These are phyloP conservation scores for Stagonosporopsis vannaccii DNA, from an alignment of 2,329 filamentous ascomycete species.

Conservation along the genomic window DNA sequence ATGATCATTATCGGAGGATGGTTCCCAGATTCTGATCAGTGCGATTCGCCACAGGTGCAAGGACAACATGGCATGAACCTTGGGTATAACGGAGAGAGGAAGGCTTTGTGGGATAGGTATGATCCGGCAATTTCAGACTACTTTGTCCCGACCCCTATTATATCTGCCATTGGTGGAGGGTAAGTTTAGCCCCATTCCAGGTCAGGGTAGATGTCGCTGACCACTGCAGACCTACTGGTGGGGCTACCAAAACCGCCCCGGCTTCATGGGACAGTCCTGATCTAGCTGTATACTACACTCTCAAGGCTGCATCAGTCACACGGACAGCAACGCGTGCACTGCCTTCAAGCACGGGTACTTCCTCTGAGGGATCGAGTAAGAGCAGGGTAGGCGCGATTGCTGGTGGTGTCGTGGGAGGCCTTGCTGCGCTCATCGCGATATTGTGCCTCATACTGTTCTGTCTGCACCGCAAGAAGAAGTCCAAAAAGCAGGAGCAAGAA, in stretches of 20 bases:
- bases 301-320: slow-evolving; percentile 55
- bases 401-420: slow-evolving; percentile 51
- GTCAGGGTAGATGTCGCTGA: slow-evolving; percentile 27
- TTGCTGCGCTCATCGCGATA: slow-evolving; percentile 42
- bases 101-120: slow-evolving; percentile 61
- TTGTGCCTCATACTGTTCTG: slow-evolving; percentile 47
- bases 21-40: slow-evolving; percentile 56
- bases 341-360: slow-evolving; percentile 32
- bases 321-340: slow-evolving; percentile 61
- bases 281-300: slow-evolving; percentile 61
- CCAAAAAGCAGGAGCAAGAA: slow-evolving; percentile 26
- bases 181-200: slow-evolving; percentile 25
- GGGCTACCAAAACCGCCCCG: slow-evolving; percentile 62
- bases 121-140: slow-evolving; percentile 60
- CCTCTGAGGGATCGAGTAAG: slow-evolving; percentile 22
- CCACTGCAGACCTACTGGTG: slow-evolving; percentile 54
- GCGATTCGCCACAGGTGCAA: slow-evolving; percentile 62
- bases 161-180: slow-evolving; percentile 55
- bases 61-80: slow-evolving; percentile 65
- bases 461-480: slow-evolving; percentile 47
- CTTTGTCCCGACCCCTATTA: slow-evolving; percentile 61
- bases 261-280: slow-evolving; percentile 60
- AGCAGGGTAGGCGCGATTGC: slow-evolving; percentile 49
- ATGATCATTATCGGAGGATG: slow-evolving; percentile 70
- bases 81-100: slow-evolving; percentile 57